These are phyloP conservation scores for Cyanophora paradoxa DNA, from an alignment of 78 protist species.

Conservation along the genomic window DNA sequence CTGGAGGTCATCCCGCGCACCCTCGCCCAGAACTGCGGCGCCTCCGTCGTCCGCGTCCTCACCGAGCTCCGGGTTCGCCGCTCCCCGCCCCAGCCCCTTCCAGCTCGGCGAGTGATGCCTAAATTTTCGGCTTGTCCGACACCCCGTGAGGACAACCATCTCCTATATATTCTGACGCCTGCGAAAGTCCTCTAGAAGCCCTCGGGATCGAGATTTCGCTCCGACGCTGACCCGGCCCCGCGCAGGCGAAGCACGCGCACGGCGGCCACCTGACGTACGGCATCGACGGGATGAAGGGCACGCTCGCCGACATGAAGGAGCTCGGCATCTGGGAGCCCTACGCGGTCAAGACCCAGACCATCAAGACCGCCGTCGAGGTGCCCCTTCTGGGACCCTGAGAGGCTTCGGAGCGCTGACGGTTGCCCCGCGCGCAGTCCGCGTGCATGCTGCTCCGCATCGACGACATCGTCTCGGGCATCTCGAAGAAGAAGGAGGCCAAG, in stretches of 20 bases:
- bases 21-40: conserved; percentile 98
- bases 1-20: conserved; percentile 94
- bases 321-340: conserved; percentile 94
- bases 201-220: too few species aligned
- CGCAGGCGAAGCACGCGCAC: conserved; percentile 48
- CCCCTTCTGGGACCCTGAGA: not conserved
- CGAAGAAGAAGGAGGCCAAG: not conserved
- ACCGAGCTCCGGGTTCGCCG: conserved; percentile 84
- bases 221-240: too few species aligned
- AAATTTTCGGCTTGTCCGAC: too few species aligned
- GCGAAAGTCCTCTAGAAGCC: conserved; percentile 3
- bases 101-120: too few species aligned
- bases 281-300: conserved; percentile 86
- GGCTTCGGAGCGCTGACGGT: too few species aligned
- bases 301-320: conserved; percentile 71
- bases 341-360: conserved; percentile 84
- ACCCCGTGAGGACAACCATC: too few species aligned
- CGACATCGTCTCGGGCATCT: conserved; percentile 88
- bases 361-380: conserved; percentile 95
- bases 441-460: conserved; percentile 93
- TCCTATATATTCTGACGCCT: too few species aligned
- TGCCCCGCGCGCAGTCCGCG: conserved; percentile 43
- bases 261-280: conserved; percentile 74
- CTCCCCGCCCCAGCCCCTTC: too few species aligned
- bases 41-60: conserved; percentile 78